Evolutionary conservation across 1,284 basidiomycete genomes (phyloP).

Genomic region (Sphaerobolus stellatus): DNA sequence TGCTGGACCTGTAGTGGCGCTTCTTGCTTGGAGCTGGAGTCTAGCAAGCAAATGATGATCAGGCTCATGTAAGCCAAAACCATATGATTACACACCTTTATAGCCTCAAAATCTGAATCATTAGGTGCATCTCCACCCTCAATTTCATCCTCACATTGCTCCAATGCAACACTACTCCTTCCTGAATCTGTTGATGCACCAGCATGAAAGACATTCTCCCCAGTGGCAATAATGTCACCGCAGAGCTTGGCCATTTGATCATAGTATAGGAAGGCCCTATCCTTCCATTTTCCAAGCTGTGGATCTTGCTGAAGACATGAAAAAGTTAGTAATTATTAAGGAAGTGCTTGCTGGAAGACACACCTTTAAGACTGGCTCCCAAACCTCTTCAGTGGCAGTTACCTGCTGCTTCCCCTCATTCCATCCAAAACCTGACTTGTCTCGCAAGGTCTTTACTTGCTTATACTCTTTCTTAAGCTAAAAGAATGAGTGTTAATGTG

Average conservation of each 20-base stretch:
- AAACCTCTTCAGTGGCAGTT: slow-evolving; percentile 29
- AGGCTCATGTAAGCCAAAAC: too few species aligned
- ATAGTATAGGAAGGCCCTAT: slow-evolving; percentile 29
- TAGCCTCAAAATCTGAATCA: too few species aligned
- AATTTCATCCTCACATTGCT: too few species aligned
- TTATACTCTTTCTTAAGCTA: slow-evolving; percentile 32
- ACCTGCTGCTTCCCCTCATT: slow-evolving; percentile 25
- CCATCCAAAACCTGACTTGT: slow-evolving; percentile 36
- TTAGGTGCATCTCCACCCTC: too few species aligned
- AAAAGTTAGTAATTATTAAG: neutral
- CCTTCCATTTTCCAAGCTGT: slow-evolving; percentile 23
- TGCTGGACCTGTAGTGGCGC: too few species aligned
- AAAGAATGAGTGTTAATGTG: too few species aligned
- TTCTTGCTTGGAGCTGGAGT: too few species aligned
- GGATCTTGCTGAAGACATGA: slow-evolving; percentile 18
- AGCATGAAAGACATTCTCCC: slow-evolving; percentile 22
- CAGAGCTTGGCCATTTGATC: slow-evolving; percentile 26
- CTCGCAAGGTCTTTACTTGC: slow-evolving; percentile 23
- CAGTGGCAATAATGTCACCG: slow-evolving; percentile 29
- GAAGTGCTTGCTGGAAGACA: neutral
- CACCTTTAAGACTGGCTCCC: slow-evolving; percentile 24
- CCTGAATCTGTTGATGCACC: slow-evolving; percentile 13
- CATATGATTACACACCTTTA: too few species aligned
- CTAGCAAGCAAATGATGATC: too few species aligned
- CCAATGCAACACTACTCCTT: too few species aligned